These are phyloP conservation scores for Candida ponderosae DNA, from an alignment of 805 yeast genomes.

Conservation along the genomic window DNA sequence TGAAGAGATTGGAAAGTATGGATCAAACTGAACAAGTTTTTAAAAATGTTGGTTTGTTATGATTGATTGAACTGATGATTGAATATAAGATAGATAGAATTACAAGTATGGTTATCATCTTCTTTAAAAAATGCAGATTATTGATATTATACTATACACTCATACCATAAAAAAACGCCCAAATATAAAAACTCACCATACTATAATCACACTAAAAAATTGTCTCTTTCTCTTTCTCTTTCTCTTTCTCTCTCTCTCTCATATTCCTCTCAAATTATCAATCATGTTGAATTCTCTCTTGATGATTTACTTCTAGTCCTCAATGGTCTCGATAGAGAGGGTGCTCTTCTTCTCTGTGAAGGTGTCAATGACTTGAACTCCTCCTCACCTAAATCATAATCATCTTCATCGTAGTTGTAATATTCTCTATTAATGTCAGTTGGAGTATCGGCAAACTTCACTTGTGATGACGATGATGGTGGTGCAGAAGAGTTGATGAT, in stretches of 20 bases:
- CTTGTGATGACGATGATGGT: not conserved
- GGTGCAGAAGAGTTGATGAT: too few relatives aligned
- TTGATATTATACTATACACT: too few relatives aligned
- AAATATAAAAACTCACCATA: not conserved
- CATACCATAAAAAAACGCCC: too few relatives aligned
- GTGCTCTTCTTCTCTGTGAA: slow-evolving; percentile 19
- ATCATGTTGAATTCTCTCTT: slow-evolving; percentile 14
- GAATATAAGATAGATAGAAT: too few relatives aligned
- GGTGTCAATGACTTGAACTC: slow-evolving; percentile 10
- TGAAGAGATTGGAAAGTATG: slow-evolving; percentile 22
- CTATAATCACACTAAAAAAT: too few relatives aligned
- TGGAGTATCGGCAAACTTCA: not conserved
- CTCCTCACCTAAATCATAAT: not conserved
- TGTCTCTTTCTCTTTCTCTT: too few relatives aligned
- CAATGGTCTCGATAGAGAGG: slow-evolving; percentile 17
- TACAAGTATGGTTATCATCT: too few relatives aligned
- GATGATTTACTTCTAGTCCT: slow-evolving; percentile 20
- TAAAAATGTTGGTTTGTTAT: slow-evolving; percentile 14
- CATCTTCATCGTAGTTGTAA: not conserved
- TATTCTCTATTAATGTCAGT: too few relatives aligned
- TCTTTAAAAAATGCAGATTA: too few relatives aligned
- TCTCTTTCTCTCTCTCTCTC: too few relatives aligned
- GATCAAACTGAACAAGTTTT: slow-evolving; percentile 17
- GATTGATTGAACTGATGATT: not conserved
- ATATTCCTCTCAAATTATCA: too few relatives aligned